Evolutionary conservation across 2,329 filamentous ascomycete species (phyloP).

Genomic region (Colletotrichum simmondsii): DNA sequence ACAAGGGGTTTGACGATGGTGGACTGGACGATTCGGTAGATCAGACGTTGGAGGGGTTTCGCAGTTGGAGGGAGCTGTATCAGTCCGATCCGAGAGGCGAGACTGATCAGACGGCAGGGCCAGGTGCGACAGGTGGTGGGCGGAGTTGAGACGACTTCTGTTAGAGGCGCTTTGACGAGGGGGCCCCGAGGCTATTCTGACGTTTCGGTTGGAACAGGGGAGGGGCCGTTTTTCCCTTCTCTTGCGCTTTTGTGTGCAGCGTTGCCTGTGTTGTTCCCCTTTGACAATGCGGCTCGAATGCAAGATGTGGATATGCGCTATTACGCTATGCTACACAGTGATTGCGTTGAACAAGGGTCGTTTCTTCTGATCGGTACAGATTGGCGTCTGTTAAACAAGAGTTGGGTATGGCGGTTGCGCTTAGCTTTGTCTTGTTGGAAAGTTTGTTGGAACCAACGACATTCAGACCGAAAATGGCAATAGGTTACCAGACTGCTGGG

Average conservation of each 20-base stretch:
- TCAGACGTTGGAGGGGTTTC: constrained; percentile 62
- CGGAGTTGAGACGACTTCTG: constrained; percentile 55
- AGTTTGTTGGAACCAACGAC: constrained; percentile 4
- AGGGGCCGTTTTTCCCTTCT: constrained; percentile 2
- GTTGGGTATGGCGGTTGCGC: neutral
- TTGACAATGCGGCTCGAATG: constrained; percentile 11
- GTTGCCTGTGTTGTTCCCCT: neutral
- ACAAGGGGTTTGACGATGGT: constrained; percentile 7
- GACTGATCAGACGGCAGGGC: constrained; percentile 41
- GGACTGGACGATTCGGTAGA: constrained; percentile 41
- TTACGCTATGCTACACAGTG: neutral
- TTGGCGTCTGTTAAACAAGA: neutral
- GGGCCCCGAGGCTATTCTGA: constrained; percentile 44
- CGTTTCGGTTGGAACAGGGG: constrained; percentile 52
- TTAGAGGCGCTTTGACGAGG: constrained; percentile 57
- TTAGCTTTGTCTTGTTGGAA: constrained; percentile 5
- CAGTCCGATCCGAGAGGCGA: constrained; percentile 36
- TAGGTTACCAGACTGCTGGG: constrained; percentile 27
- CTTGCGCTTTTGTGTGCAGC: neutral
- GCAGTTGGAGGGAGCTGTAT: constrained; percentile 41
- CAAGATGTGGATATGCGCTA: neutral
- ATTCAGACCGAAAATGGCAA: neutral
- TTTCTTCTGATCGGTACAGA: neutral
- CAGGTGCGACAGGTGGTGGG: constrained; percentile 40
- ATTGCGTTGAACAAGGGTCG: constrained; percentile 16